Conservation (phyloP, 768 basidiomycete species). For the Rhizopogon vinicolor region DNA sequence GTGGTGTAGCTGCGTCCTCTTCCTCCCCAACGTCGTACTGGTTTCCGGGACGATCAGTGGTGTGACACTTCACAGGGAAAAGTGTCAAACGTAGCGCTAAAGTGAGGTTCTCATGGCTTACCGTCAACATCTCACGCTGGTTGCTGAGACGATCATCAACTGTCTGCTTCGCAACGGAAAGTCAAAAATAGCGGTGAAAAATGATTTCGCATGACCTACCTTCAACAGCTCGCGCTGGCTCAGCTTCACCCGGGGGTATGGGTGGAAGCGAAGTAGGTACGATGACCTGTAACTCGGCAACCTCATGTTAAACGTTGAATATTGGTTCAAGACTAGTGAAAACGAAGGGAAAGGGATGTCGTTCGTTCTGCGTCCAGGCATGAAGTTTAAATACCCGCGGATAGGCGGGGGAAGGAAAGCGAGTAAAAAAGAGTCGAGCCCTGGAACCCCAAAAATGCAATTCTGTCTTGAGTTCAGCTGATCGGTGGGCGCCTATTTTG, state of each 20-base stretch:
- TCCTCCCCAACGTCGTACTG: neutral
- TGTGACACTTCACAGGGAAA: neutral
- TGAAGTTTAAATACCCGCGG: conserved; percentile 1
- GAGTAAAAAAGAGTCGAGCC: neutral
- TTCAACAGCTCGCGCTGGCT: neutral
- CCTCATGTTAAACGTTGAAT: neutral
- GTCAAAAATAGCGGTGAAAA: no score
- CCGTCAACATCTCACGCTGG: neutral
- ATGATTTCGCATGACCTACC: neutral
- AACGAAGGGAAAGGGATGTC: neutral
- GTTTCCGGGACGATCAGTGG: no score
- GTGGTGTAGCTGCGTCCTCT: no score
- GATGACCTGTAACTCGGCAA: conserved; percentile 4
- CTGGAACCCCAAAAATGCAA: neutral
- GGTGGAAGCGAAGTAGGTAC: conserved; percentile 6
- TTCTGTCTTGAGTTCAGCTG: neutral
- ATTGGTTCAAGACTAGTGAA: no score
- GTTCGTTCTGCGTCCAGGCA: neutral
- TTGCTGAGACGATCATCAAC: no score
- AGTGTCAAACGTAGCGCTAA: neutral
- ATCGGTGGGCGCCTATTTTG: neutral
- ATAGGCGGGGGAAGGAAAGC: neutral
- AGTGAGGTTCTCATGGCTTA: neutral
- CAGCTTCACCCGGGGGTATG: conserved; percentile 2
- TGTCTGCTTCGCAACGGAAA: no score